These are phyloP conservation scores for Ceriops tagal DNA, from an alignment of 345 rosid genomes.

Conservation along the genomic window DNA sequence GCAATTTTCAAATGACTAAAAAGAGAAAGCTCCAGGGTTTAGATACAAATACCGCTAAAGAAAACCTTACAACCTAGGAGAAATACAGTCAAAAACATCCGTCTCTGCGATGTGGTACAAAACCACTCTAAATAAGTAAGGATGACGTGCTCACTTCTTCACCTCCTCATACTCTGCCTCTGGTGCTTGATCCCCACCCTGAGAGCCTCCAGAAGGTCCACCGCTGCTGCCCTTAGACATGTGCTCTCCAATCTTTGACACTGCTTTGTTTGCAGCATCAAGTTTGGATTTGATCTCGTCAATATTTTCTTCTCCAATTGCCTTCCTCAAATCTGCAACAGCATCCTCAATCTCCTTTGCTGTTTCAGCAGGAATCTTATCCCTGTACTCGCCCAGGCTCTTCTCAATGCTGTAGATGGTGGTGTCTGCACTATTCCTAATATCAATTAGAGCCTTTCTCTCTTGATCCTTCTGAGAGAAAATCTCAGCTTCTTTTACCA, in stretches of 20 bases:
- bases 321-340: slow-evolving; percentile 25
- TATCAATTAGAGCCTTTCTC: slow-evolving; percentile 30
- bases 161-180: slow-evolving; percentile 39
- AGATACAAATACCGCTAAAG: slow-evolving; percentile 17
- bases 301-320: slow-evolving; percentile 23
- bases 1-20: slow-evolving; percentile 10
- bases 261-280: slow-evolving; percentile 35
- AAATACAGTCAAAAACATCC: not conserved
- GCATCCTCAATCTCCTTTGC: slow-evolving; percentile 34
- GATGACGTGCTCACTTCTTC: slow-evolving; percentile 23
- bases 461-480: slow-evolving; percentile 36
- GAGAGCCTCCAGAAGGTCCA: slow-evolving; percentile 16
- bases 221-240: slow-evolving; percentile 29
- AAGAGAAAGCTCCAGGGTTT: slow-evolving; percentile 4
- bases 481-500: slow-evolving; percentile 36
- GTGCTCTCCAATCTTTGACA: slow-evolving; percentile 37
- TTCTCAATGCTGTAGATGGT: slow-evolving; percentile 33
- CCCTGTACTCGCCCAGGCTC: slow-evolving; percentile 33
- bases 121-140: no score
- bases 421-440: slow-evolving; percentile 31
- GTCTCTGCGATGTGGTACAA: not conserved
- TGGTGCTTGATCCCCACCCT: slow-evolving; percentile 28
- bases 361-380: slow-evolving; percentile 29
- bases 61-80: slow-evolving; percentile 1
- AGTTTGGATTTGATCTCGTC: slow-evolving; percentile 31